phyloP scores from a whole-genome alignment of 805 yeast genomes.

The Zygoascus bituminiphila region DNA sequence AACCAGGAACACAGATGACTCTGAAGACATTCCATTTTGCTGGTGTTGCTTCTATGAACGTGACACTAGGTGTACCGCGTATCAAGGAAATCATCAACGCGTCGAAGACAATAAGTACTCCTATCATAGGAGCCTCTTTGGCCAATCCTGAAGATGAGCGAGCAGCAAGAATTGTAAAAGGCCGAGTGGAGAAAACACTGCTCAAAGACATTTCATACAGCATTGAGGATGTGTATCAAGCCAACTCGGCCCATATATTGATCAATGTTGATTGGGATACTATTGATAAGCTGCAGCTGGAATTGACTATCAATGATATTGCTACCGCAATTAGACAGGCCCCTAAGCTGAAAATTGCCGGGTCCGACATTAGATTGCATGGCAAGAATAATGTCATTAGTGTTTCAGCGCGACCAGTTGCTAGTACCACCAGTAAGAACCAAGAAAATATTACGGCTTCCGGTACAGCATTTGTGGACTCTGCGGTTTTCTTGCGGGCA shows the following conservation, averaged over 20 bases:
- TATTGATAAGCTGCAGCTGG: slow-evolving; percentile 83
- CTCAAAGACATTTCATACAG: slow-evolving; percentile 78
- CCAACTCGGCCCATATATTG: slow-evolving; percentile 66
- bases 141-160: slow-evolving; percentile 93
- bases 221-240: slow-evolving; percentile 89
- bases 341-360: slow-evolving; percentile 78
- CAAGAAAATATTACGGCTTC: slow-evolving; percentile 21
- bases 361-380: slow-evolving; percentile 58
- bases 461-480: slow-evolving; percentile 31
- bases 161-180: slow-evolving; percentile 97
- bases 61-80: slow-evolving; percentile 98
- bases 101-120: slow-evolving; percentile 88
- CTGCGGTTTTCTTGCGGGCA: slow-evolving; percentile 73
- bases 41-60: slow-evolving; percentile 99
- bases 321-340: slow-evolving; percentile 75
- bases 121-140: slow-evolving; percentile 88
- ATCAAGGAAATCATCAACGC: slow-evolving; percentile 98
- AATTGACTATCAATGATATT: slow-evolving; percentile 76
- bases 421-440: slow-evolving; percentile 43
- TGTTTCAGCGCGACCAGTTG: slow-evolving; percentile 32
- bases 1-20: slow-evolving; percentile 99
- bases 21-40: slow-evolving; percentile 96
- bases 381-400: slow-evolving; percentile 51
- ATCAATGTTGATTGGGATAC: slow-evolving; percentile 77
- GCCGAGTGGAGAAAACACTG: slow-evolving; percentile 88